Conservation (phyloP, 495 filamentous ascomycete species). For the Penicillium riverlandense region DNA sequence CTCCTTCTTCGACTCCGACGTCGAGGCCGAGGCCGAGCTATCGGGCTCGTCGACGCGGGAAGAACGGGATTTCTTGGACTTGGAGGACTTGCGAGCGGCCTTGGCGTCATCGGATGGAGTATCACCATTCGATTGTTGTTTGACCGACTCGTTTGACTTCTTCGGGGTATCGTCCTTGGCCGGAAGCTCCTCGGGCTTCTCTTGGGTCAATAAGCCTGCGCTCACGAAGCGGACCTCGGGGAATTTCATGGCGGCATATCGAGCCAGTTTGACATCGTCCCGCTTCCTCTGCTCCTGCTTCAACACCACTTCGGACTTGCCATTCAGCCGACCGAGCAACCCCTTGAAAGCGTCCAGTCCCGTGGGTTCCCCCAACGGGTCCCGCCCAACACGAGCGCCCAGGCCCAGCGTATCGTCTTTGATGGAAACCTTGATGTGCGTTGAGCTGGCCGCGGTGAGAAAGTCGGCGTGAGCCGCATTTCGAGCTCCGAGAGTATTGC, state of each 20-base stretch:
- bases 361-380: slow-evolving; percentile 56
- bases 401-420: slow-evolving; percentile 89
- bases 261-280: slow-evolving; percentile 55
- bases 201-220: slow-evolving; percentile 71
- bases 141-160: slow-evolving; percentile 2
- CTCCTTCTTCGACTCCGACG: slow-evolving; percentile 29
- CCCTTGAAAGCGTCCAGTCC: slow-evolving; percentile 79
- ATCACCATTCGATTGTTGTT: too few species aligned
- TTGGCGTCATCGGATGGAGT: not conserved
- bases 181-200: slow-evolving; percentile 37
- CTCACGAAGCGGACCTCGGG: slow-evolving; percentile 72
- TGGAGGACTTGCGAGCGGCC: slow-evolving; percentile 12
- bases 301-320: slow-evolving; percentile 64
- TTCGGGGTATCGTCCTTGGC: slow-evolving; percentile 10
- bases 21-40: slow-evolving; percentile 7
- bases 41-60: slow-evolving; percentile 7
- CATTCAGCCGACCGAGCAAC: slow-evolving; percentile 82
- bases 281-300: slow-evolving; percentile 55
- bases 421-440: slow-evolving; percentile 68
- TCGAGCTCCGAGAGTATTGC: slow-evolving; percentile 67
- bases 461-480: slow-evolving; percentile 64
- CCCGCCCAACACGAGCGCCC: slow-evolving; percentile 63
- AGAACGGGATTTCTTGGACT: slow-evolving; percentile 15
- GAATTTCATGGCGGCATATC: slow-evolving; percentile 62
- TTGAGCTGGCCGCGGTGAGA: slow-evolving; percentile 67